phyloP scores from a whole-genome alignment of 805 yeast species.

The Metschnikowia lachancei region DNA sequence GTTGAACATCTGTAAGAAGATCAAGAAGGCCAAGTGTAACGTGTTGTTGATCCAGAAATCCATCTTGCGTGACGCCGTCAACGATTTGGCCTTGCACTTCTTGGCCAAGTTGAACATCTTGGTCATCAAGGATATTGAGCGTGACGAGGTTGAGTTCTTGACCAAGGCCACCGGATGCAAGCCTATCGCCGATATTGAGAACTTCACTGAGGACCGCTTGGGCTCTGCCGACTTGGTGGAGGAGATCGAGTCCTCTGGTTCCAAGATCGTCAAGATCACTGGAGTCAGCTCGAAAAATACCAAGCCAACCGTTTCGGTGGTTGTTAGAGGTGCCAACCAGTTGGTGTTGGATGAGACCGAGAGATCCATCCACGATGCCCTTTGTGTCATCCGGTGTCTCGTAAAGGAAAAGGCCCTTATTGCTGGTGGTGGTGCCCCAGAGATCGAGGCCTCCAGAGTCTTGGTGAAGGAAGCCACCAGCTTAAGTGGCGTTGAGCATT shows the following conservation, averaged over 20 bases:
- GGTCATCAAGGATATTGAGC: slow-evolving; percentile 92
- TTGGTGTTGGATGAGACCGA: slow-evolving; percentile 94
- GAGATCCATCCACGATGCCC: slow-evolving; percentile 94
- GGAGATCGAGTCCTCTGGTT: slow-evolving; percentile 85
- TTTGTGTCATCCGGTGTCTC: slow-evolving; percentile 86
- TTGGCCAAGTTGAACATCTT: slow-evolving; percentile 86
- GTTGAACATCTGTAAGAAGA: slow-evolving; percentile 90
- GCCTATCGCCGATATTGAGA: slow-evolving; percentile 93
- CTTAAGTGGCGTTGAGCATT: slow-evolving; percentile 81
- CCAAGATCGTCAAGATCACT: slow-evolving; percentile 83
- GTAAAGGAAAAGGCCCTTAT: slow-evolving; percentile 85
- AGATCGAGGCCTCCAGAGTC: slow-evolving; percentile 79
- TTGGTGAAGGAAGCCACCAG: slow-evolving; percentile 68
- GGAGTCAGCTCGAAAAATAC: slow-evolving; percentile 60
- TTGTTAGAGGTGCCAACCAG: slow-evolving; percentile 92
- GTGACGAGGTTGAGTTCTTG: slow-evolving; percentile 94
- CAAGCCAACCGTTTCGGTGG: slow-evolving; percentile 76
- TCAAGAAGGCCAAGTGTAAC: slow-evolving; percentile 95
- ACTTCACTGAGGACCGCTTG: slow-evolving; percentile 87
- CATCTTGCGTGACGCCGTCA: slow-evolving; percentile 92
- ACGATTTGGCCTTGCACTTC: slow-evolving; percentile 92
- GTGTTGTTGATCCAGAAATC: slow-evolving; percentile 87
- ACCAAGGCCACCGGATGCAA: slow-evolving; percentile 83
- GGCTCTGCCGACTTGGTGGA: slow-evolving; percentile 92
- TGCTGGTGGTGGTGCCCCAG: slow-evolving; percentile 99